Percentiles rank a stretch among this genome's conserved stretches.
These are phyloP conservation scores for Neonectria ditissima DNA, from an alignment of 2,329 filamentous ascomycete genomes.

Conservation along the genomic window DNA sequence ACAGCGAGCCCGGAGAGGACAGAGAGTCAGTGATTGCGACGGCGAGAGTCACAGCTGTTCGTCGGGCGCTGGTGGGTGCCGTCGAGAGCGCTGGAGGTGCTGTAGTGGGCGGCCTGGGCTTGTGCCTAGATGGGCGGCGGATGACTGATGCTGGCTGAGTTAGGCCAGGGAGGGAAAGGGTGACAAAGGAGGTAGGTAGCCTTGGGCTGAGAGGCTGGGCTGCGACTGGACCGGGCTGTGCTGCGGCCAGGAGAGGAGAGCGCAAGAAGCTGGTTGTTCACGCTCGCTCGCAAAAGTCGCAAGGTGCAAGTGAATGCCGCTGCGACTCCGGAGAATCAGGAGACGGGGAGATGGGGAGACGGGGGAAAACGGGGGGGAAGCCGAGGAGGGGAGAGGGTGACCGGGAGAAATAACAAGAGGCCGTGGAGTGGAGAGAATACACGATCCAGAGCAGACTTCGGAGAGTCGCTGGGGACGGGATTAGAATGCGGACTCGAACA, in stretches of 20 bases:
- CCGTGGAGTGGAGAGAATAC: constrained; percentile 54
- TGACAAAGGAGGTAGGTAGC: constrained; percentile 17
- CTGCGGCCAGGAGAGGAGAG: constrained; percentile 30
- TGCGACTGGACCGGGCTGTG: constrained; percentile 30
- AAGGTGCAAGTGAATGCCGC: constrained; percentile 66
- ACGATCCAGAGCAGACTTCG: constrained; percentile 64
- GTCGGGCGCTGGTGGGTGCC: constrained; percentile 28
- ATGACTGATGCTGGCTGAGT: constrained; percentile 31
- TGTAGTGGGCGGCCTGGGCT: not conserved
- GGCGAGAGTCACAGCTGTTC: constrained; percentile 40
- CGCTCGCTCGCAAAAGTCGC: constrained; percentile 46
- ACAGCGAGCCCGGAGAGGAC: constrained; percentile 45
- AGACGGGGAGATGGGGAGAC: constrained; percentile 20
- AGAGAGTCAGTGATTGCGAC: constrained; percentile 39
- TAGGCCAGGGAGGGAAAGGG: constrained; percentile 32
- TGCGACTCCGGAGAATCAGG: constrained; percentile 48
- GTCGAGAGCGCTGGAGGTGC: not conserved
- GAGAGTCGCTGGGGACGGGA: constrained; percentile 63
- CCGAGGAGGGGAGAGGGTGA: constrained; percentile 40
- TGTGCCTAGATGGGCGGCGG: constrained; percentile 1
- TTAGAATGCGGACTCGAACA: constrained; percentile 65
- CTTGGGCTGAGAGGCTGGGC: constrained; percentile 36
- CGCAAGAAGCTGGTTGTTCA: constrained; percentile 14
- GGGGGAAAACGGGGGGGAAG: constrained; percentile 29
- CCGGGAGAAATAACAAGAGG: constrained; percentile 46